Percentiles rank a stretch among this genome's conserved stretches.
Evolutionary conservation across 495 filamentous ascomycete genomes (phyloP).

Genomic region (Amniculicola lignicola): DNA sequence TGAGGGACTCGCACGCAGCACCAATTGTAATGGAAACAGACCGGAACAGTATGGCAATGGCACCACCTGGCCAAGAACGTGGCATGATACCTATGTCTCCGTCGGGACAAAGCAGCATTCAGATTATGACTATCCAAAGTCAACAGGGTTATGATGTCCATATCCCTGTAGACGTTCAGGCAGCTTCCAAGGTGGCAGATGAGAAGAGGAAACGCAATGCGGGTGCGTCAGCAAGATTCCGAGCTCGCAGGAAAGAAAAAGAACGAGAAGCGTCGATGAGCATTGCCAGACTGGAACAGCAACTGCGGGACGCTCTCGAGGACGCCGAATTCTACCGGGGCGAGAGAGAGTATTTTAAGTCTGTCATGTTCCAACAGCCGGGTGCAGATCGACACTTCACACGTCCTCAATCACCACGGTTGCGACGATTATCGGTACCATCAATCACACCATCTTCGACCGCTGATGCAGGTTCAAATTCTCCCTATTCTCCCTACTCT

Average conservation of each 20-base stretch:
- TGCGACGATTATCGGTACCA: conserved; percentile 13
- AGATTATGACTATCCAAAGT: conserved; percentile 43
- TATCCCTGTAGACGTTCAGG: conserved; percentile 45
- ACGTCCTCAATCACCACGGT: conserved; percentile 38
- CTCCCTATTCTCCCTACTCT: conserved; percentile 22
- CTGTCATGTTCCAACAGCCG: conserved; percentile 32
- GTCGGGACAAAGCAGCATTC: conserved; percentile 40
- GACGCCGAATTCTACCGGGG: conserved; percentile 43
- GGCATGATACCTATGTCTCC: conserved; percentile 41
- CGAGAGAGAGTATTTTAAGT: conserved; percentile 42
- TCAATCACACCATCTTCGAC: conserved; percentile 15
- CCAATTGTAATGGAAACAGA: conserved; percentile 29
- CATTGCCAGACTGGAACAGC: conserved; percentile 62
- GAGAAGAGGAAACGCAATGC: conserved; percentile 68
- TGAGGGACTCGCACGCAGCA: conserved; percentile 18
- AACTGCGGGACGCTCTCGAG: conserved; percentile 43
- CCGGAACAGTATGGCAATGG: conserved; percentile 37
- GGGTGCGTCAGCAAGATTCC: conserved; percentile 84
- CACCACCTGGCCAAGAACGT: conserved; percentile 39
- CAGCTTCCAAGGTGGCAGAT: conserved; percentile 42
- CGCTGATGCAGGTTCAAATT: conserved; percentile 11
- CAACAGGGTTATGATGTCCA: conserved; percentile 39
- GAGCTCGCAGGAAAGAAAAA: conserved; percentile 83
- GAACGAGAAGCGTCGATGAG: conserved; percentile 71
- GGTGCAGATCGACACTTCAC: conserved; percentile 41